phyloP scores from a whole-genome alignment of 83 land plant species.

The Thuja plicata region DNA sequence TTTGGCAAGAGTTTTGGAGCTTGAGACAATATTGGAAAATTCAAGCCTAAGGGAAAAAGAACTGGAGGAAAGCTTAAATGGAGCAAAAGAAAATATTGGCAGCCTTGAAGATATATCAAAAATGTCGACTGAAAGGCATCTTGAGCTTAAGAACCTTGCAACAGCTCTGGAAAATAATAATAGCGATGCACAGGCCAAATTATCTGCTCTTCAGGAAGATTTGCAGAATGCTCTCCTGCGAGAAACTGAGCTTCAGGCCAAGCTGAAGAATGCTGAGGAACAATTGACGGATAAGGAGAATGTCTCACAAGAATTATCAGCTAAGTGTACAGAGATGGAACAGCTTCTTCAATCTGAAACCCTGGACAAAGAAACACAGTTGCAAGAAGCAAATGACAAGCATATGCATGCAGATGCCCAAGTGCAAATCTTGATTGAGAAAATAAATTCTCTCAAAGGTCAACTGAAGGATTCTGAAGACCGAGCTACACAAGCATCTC shows the following conservation, averaged over 20 bases:
- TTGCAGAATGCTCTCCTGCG: background rate
- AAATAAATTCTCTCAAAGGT: constrained; percentile 29
- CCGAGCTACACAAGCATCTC: constrained; percentile 28
- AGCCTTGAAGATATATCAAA: constrained; percentile 37
- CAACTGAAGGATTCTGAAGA: constrained; percentile 33
- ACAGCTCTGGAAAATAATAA: background rate
- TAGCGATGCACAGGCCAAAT: background rate
- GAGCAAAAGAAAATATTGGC: constrained; percentile 29
- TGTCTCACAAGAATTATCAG: constrained; percentile 24
- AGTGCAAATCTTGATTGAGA: constrained; percentile 45
- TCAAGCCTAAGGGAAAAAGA: constrained; percentile 16
- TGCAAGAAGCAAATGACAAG: constrained; percentile 40
- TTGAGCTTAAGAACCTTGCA: constrained; percentile 7
- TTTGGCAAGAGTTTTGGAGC: constrained; percentile 13
- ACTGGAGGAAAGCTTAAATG: constrained; percentile 14
- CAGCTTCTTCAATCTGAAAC: constrained; percentile 30
- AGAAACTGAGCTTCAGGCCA: constrained; percentile 22
- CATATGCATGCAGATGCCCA: constrained; percentile 33
- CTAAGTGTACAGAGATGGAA: constrained; percentile 33
- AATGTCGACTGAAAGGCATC: constrained; percentile 29
- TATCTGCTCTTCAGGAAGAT: background rate
- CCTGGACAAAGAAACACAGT: constrained; percentile 32
- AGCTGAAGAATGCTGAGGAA: constrained; percentile 44
- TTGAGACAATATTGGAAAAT: constrained; percentile 8
- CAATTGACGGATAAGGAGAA: constrained; percentile 31